Base-by-base conservation (phyloP, 441 rosid species). In the Eutrema salsugineum region DNA sequence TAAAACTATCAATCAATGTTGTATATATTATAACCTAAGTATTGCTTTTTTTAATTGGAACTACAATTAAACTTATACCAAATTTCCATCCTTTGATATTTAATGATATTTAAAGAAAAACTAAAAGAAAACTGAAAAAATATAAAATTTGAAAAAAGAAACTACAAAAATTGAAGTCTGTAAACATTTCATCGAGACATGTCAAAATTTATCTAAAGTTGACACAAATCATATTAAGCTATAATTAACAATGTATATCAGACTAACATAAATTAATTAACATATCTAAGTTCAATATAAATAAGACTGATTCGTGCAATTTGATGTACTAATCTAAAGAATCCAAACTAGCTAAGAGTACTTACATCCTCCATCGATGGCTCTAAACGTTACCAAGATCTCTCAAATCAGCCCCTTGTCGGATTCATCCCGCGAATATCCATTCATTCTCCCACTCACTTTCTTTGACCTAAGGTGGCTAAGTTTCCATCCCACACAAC, bases 361-460 rank as follows among this genome's bases (percentile, higher is more conserved):
- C 16, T 1, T 3, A 27, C 47, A 43, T 1, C 5, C 14, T 3
- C 3, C 22, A 54, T 54, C 27, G 8, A 46, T 47, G 68, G 68
- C 53, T 1, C 10, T 32, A 27, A 62, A 16, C 6, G 11, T 44
- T 8, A 43, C 15, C 11, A 47, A 43, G 15, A 30, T 32, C 46
- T 47, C 55, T 15, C 28, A 16, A 9, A 10, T 43, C 6, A 62
- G 10, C 40, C 67, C 67, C 43, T 11, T 27, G 43, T 20, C 54
- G 20, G 36, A 64, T 16, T 77, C 43, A 32, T 47, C 43, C 19
- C 11, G 19, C 32, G 40, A 55, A 4, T 11, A 35, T 5, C 20
- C 79, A 16, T 20, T 69, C 71, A 9, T 72, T 35, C 47, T 77
- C 46, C 74, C 47, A 14, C 61, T 66, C 66, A 77, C 74, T 4